phyloP scores from a whole-genome alignment of 2,329 filamentous ascomycete genomes.

The Pseudopithomyces maydicus region DNA sequence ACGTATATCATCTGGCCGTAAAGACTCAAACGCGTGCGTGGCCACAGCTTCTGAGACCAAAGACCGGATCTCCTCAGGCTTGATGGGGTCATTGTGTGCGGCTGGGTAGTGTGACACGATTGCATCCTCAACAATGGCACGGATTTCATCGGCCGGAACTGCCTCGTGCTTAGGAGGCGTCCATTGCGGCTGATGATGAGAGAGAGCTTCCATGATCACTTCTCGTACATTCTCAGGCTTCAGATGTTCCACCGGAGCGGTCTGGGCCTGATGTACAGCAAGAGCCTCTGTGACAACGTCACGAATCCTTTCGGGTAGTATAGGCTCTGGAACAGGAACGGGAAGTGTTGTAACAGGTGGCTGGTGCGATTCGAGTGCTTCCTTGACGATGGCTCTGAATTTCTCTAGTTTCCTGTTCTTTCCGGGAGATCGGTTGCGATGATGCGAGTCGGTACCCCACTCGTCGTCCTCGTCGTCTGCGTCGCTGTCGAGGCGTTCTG shows the following conservation, averaged over 20 bases:
- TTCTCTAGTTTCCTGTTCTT: slow-evolving; percentile 82
- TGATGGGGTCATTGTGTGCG: slow-evolving; percentile 25
- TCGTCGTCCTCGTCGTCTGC: slow-evolving; percentile 93
- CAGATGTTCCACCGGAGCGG: slow-evolving; percentile 15
- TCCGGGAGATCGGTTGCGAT: slow-evolving; percentile 75
- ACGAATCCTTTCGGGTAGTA: slow-evolving; percentile 73
- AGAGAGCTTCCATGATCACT: slow-evolving; percentile 31
- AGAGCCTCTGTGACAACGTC: slow-evolving; percentile 66
- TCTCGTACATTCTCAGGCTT: slow-evolving; percentile 24
- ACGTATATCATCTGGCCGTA: slow-evolving; percentile 29
- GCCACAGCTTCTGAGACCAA: slow-evolving; percentile 30
- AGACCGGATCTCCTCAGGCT: slow-evolving; percentile 34
- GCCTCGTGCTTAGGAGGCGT: slow-evolving; percentile 30
- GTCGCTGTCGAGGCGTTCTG: slow-evolving; percentile 77
- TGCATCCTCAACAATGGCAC: slow-evolving; percentile 64
- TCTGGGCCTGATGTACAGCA: slow-evolving; percentile 47
- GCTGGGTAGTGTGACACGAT: slow-evolving; percentile 54
- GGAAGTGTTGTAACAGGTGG: slow-evolving; percentile 34
- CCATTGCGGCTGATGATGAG: slow-evolving; percentile 28
- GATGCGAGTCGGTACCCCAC: slow-evolving; percentile 56
- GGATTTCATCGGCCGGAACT: slow-evolving; percentile 72
- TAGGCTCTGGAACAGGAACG: slow-evolving; percentile 30
- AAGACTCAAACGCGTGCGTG: slow-evolving; percentile 18
- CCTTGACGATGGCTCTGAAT: slow-evolving; percentile 64
- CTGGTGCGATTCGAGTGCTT: slow-evolving; percentile 64